phyloP scores from a whole-genome alignment of 2,329 filamentous ascomycete species.

The Botrytis cinerea region DNA sequence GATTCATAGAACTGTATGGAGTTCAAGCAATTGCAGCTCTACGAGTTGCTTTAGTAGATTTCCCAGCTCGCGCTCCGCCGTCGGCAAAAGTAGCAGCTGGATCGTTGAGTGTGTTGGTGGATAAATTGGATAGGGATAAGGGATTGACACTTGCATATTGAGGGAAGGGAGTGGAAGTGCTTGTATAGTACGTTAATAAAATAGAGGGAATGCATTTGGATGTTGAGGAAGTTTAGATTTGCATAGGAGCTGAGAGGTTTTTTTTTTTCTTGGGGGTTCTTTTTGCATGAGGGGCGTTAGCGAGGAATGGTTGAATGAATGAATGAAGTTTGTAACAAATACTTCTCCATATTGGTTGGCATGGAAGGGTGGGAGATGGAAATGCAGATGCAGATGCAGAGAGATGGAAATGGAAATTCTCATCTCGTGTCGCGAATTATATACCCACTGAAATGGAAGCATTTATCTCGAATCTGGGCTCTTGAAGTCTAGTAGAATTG shows the following conservation, averaged over 20 bases:
- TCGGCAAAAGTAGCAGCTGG: constrained; percentile 14
- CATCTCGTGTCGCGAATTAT: constrained; percentile 4
- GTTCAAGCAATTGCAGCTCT: constrained; percentile 72
- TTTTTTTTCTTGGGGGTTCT: background rate
- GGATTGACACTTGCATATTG: constrained; percentile 18
- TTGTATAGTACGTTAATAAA: constrained; percentile 10
- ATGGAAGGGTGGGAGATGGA: background rate
- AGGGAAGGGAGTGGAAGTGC: background rate
- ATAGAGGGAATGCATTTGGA: constrained; percentile 3
- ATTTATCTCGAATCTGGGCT: too few species aligned
- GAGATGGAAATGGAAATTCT: background rate
- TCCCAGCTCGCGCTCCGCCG: constrained; percentile 51
- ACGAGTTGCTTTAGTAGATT: constrained; percentile 69
- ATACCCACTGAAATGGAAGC: constrained; percentile 4
- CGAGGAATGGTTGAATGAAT: background rate
- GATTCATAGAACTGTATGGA: constrained; percentile 81
- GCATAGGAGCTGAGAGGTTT: background rate
- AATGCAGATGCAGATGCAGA: background rate
- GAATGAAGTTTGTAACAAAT: background rate
- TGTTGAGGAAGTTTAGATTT: background rate
- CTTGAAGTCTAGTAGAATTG: too few species aligned
- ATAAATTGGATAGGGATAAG: constrained; percentile 26
- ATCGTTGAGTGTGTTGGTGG: constrained; percentile 22
- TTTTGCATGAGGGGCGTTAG: background rate
- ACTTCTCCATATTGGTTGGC: background rate